Conservation (phyloP, 129 eudicot genomes). For the Centrapalus pauciflorus region DNA sequence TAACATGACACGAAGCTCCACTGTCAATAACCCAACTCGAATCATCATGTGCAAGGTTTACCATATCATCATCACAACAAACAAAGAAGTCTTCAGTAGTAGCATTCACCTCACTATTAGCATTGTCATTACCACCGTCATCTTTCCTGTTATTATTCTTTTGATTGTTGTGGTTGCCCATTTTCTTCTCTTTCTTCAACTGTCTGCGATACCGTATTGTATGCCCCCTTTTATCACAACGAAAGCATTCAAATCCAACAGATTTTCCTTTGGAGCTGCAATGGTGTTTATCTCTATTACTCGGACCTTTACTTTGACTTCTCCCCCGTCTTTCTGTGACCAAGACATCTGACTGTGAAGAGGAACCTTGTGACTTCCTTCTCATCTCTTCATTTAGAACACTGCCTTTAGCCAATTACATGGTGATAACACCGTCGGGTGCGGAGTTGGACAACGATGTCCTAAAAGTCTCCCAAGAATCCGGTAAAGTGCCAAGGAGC, state of each 20-base stretch:
- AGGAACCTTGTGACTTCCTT: background rate
- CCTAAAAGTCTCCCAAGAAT: too few species aligned
- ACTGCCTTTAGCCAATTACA: background rate
- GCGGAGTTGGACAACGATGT: background rate
- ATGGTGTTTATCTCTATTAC: background rate
- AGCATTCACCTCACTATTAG: too few species aligned
- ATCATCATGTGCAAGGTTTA: background rate
- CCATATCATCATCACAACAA: background rate
- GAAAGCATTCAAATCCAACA: background rate
- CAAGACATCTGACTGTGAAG: conserved; percentile 9
- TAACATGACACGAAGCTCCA: background rate
- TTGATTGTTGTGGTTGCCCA: background rate
- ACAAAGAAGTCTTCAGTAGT: background rate
- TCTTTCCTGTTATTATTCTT: background rate
- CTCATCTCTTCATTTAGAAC: background rate
- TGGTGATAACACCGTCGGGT: background rate
- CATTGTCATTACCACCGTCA: background rate
- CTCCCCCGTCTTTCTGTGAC: background rate
- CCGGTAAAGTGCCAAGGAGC: too few species aligned
- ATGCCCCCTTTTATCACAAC: background rate
- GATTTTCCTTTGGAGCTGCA: background rate
- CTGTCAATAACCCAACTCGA: background rate
- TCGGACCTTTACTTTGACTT: background rate
- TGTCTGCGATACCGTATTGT: background rate
- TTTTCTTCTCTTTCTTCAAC: background rate